phyloP scores from a whole-genome alignment of 306 rosid genomes.

The Trifolium subterraneum region DNA sequence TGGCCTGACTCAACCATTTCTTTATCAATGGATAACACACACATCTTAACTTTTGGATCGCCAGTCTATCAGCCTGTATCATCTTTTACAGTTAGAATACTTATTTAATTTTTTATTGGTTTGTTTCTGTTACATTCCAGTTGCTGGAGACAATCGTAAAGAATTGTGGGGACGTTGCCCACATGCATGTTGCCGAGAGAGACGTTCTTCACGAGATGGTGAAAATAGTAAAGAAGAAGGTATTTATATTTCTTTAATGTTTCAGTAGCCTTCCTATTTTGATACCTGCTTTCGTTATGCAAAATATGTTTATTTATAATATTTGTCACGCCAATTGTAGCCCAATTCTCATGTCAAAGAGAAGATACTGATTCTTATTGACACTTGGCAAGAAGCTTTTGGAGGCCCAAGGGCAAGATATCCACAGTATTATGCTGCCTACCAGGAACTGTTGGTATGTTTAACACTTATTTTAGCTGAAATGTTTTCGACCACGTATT shows the following conservation, averaged over 20 bases:
- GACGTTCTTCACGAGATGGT: conserved; percentile 95
- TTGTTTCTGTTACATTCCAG: conserved; percentile 63
- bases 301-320: conserved; percentile 45
- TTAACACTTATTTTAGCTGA: conserved; percentile 15
- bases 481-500: conserved; percentile 12
- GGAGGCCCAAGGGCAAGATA: conserved; percentile 98
- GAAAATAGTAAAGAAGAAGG: conserved; percentile 89
- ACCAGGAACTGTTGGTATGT: conserved; percentile 91
- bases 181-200: conserved; percentile 98
- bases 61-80: background rate
- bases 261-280: conserved; percentile 40
- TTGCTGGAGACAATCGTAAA: conserved; percentile 90
- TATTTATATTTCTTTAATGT: conserved; percentile 42
- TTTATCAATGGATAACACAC: background rate
- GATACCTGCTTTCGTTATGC: conserved; percentile 33
- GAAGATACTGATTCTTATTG: conserved; percentile 87
- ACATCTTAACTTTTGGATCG: background rate
- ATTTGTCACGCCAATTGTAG: conserved; percentile 62
- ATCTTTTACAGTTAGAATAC: conserved; percentile 21
- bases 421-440: conserved; percentile 92
- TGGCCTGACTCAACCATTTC: background rate
- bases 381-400: conserved; percentile 99
- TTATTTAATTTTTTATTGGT: conserved; percentile 54
- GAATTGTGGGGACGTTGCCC: conserved; percentile 97
- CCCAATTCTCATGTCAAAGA: conserved; percentile 86